Base-by-base conservation (phyloP, 805 yeast genomes). In the Candida hispaniensis region DNA sequence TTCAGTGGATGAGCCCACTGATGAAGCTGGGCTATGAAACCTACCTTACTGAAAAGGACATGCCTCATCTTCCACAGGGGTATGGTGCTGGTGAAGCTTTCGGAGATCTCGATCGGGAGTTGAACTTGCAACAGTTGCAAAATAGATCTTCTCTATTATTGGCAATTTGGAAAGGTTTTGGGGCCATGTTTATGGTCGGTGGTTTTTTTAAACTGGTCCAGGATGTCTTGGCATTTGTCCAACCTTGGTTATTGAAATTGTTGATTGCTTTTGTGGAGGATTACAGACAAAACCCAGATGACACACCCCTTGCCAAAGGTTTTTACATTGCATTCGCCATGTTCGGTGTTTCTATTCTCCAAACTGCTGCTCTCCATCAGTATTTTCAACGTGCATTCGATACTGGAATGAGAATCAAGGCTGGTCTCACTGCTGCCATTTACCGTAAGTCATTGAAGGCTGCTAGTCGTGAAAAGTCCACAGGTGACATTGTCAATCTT, bases 1-100 rank as follows among this genome's bases (percentile, higher is more conserved):
- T 91, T 54, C 60, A 75, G 16, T 91, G 98, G 97, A 82, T 91
- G 93, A 74, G 83, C 13, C 73, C 69, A 1, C 60, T 91, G 48
- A 82, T 91, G 76, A 69, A 61, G 45, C 71, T 71, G 35, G 97
- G 97, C 10, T 79, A 77, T 48, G 60, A 64, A 25, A 71, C 71
- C 41, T 72, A 49, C 47, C 61, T 62, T 19, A 52, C 61, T 7
- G 55, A 52, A 18, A 56, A 60, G 2, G 96, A 88, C 55, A 68
- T 88, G 41, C 95, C 94, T 11, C 67, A 71, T 11, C 67, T 91
- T 33, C 95, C 97, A 8, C 54, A 58, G 2, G 69, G 67, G 21
- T 70, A 81, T 45, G 72, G 68, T 39, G 65, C 94, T 6, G 64
- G 77, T 12, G 58, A 77, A 5, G 52, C 61, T 5, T 54, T 50